These are phyloP conservation scores for Grosmannia huntii DNA, from an alignment of 2,329 filamentous ascomycete species.

Conservation along the genomic window DNA sequence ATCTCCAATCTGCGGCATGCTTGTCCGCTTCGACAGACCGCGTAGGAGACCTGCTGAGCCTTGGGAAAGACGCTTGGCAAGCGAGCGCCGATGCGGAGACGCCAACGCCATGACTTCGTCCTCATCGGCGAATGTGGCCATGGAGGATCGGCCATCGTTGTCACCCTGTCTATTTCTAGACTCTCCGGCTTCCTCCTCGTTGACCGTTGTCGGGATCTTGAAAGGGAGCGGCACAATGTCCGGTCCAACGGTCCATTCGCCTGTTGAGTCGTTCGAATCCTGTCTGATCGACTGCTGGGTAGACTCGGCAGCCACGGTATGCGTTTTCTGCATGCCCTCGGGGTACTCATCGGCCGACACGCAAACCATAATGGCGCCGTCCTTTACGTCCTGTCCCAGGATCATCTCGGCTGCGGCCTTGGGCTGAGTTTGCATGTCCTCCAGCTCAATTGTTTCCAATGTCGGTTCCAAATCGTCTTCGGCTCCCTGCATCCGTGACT, in stretches of 20 bases:
- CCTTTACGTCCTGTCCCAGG: constrained; percentile 26
- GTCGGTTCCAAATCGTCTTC: constrained; percentile 20
- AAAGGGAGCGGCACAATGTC: constrained; percentile 55
- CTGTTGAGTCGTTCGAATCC: neutral
- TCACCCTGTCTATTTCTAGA: constrained; percentile 21
- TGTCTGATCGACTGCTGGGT: neutral
- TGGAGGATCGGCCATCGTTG: constrained; percentile 47
- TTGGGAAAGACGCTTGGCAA: constrained; percentile 36
- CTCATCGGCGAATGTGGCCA: constrained; percentile 57
- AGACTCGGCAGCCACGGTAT: neutral
- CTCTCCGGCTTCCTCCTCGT: neutral
- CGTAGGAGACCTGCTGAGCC: constrained; percentile 32
- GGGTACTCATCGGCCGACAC: constrained; percentile 35
- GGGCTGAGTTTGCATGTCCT: constrained; percentile 27
- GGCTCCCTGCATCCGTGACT: constrained; percentile 15
- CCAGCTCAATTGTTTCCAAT: constrained; percentile 37
- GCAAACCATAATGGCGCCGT: constrained; percentile 38
- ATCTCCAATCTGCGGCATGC: constrained; percentile 7
- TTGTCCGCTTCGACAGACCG: constrained; percentile 23
- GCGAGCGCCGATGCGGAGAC: constrained; percentile 20
- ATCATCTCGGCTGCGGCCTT: constrained; percentile 26
- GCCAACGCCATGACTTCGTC: constrained; percentile 25
- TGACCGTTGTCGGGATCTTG: constrained; percentile 33
- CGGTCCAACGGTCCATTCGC: constrained; percentile 18
- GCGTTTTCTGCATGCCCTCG: constrained; percentile 13